phyloP scores from a whole-genome alignment of 2,329 filamentous ascomycete genomes.

The Pseudocercospora crystallina region DNA sequence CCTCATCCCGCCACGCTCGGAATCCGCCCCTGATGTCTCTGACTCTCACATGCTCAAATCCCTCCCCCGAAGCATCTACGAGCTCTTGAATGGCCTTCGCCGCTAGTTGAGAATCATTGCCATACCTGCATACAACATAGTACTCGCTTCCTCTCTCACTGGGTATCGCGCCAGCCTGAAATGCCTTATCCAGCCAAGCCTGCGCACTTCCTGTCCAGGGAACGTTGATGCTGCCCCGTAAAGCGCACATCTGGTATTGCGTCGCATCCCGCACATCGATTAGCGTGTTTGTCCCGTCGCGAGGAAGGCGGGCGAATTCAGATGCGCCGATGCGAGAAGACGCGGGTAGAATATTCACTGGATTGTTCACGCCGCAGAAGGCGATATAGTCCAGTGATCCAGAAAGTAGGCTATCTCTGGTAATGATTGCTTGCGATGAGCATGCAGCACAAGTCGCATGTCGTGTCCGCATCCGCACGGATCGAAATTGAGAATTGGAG shows the following conservation, averaged over 20 bases:
- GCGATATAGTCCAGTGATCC: slow-evolving; percentile 69
- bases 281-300: slow-evolving; percentile 54
- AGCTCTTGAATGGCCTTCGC: slow-evolving; percentile 64
- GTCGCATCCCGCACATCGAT: slow-evolving; percentile 83
- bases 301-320: slow-evolving; percentile 53
- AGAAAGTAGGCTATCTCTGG: slow-evolving; percentile 55
- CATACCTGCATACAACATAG: slow-evolving; percentile 68
- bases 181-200: slow-evolving; percentile 32
- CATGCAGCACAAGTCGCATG: slow-evolving; percentile 75
- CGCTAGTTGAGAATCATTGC: slow-evolving; percentile 76
- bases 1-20: slow-evolving; percentile 67
- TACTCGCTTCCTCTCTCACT: slow-evolving; percentile 44
- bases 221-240: slow-evolving; percentile 74
- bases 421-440: slow-evolving; percentile 62
- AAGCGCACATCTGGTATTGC: slow-evolving; percentile 76
- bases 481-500: slow-evolving; percentile 63
- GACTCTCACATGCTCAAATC: slow-evolving; percentile 51
- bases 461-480: slow-evolving; percentile 69
- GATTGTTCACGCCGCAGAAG: slow-evolving; percentile 70
- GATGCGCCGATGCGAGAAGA: slow-evolving; percentile 67
- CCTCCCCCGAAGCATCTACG: slow-evolving; percentile 43
- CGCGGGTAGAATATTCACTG: slow-evolving; percentile 57
- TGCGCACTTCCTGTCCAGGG: slow-evolving; percentile 59
- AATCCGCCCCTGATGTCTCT: slow-evolving; percentile 72
- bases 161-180: slow-evolving; percentile 16